phyloP scores from a whole-genome alignment of 1,284 basidiomycete genomes.

The Cryptococcus sp. region DNA sequence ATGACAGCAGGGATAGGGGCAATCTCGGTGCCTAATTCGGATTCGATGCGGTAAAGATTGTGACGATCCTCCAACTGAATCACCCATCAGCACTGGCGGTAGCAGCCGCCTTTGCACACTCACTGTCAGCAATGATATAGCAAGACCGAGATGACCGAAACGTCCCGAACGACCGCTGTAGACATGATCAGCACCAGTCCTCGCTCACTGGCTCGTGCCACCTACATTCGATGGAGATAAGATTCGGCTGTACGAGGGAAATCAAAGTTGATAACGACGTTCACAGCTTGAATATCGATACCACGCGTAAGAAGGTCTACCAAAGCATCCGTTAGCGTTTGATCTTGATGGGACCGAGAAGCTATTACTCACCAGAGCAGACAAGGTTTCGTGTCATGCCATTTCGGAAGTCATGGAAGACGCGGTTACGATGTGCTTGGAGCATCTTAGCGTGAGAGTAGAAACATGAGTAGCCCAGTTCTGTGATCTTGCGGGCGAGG shows the following conservation, averaged over 20 bases:
- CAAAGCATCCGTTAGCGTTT: neutral
- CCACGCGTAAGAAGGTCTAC: conserved; percentile 94
- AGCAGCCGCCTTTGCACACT: conserved; percentile 9
- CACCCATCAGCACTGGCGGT: conserved; percentile 23
- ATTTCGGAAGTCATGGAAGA: conserved; percentile 99
- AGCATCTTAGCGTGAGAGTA: conserved; percentile 99
- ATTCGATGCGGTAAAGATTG: conserved; percentile 96
- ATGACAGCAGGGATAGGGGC: conserved; percentile 90
- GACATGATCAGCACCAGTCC: conserved; percentile 5
- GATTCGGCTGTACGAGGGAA: conserved; percentile 99
- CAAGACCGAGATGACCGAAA: conserved; percentile 94
- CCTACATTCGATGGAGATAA: conserved; percentile 74
- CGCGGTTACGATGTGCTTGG: conserved; percentile 95
- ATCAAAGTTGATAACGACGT: conserved; percentile 99
- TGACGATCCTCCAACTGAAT: conserved; percentile 86
- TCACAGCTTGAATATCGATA: conserved; percentile 99
- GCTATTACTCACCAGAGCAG: conserved; percentile 64
- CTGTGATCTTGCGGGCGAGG: conserved; percentile 97
- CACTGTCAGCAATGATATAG: conserved; percentile 87
- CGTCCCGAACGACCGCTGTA: conserved; percentile 90
- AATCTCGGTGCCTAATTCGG: conserved; percentile 97
- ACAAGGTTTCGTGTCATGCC: conserved; percentile 98
- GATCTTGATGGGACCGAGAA: neutral
- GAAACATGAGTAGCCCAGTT: conserved; percentile 99
- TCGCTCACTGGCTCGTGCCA: neutral